Evolutionary conservation across 2,329 filamentous ascomycete species (phyloP).

Genomic region (Sporothrix pseudoabietina): DNA sequence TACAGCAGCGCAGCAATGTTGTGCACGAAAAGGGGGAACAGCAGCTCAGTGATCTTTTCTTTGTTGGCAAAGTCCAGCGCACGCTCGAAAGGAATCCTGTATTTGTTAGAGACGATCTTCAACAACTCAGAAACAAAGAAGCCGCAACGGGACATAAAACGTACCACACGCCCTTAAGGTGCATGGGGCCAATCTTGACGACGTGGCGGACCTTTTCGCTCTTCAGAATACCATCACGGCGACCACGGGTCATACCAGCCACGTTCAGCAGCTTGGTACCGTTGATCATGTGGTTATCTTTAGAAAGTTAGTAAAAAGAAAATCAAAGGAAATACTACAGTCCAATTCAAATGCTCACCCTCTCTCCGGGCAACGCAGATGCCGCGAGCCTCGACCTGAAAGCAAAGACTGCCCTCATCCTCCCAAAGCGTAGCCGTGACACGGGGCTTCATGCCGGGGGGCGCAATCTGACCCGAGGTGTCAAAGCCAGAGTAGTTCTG

Average conservation of each 20-base stretch:
- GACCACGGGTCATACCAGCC: slow-evolving; percentile 94
- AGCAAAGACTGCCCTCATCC: slow-evolving; percentile 95
- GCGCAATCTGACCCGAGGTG: slow-evolving; percentile 87
- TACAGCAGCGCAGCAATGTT: slow-evolving; percentile 94
- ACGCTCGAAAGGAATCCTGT: slow-evolving; percentile 94
- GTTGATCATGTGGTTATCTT: slow-evolving; percentile 99
- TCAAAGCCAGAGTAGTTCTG: slow-evolving; percentile 66
- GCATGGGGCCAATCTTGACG: slow-evolving; percentile 99
- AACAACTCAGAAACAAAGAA: slow-evolving; percentile 26
- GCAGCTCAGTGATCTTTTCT: slow-evolving; percentile 94
- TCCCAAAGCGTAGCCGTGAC: slow-evolving; percentile 98
- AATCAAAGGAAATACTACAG: not conserved
- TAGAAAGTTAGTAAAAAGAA: not conserved
- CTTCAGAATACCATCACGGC: slow-evolving; percentile 93
- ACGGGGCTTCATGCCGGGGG: slow-evolving; percentile 91
- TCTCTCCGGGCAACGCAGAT: slow-evolving; percentile 94
- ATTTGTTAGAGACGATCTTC: not conserved
- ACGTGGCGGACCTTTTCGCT: slow-evolving; percentile 96
- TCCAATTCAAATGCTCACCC: slow-evolving; percentile 56
- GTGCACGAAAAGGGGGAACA: slow-evolving; percentile 96
- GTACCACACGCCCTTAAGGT: slow-evolving; percentile 95
- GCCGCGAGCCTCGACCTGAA: slow-evolving; percentile 93
- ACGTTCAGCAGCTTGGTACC: slow-evolving; percentile 97
- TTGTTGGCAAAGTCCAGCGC: slow-evolving; percentile 99
- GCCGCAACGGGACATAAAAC: slow-evolving; percentile 41